Base-by-base conservation (phyloP, 495 filamentous ascomycete genomes). In the Aspergillus affinis region DNA sequence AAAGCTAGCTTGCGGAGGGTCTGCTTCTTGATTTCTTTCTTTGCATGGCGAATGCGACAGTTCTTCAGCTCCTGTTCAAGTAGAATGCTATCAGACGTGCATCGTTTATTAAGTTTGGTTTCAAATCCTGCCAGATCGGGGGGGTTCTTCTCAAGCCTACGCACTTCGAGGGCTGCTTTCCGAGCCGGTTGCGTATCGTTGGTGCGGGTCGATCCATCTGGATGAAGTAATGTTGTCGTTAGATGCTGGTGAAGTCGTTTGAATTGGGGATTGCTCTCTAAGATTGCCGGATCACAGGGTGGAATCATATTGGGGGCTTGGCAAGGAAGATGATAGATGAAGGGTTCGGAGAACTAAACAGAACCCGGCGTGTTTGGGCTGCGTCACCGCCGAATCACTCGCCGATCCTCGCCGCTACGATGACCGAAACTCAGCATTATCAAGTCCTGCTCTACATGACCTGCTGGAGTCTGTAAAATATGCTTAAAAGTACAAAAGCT, bases 221-320 rank as follows among this genome's bases (percentile, higher is more conserved):
- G 70, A 58, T 86, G 85, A 23, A 90, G 75, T 8, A 88, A 67
- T 0, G 72, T 78, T 1, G 74, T 80, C 0, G 86, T 86, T 7
- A 90, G 65, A 18, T 81, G 82, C 18, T 82, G 78, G 67, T 89
- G 86, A 0, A 90, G 76, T 27, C 73, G 76, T 54, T 86, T 83
- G 61, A 90, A 90, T 49, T 85, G 77, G 21, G 86, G 86, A 58
- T 89, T 90, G 27, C 75, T 77, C 52, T 83, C 74, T 2, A 90
- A 73, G 50, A 90, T 78, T 0, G 77, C 67, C 26, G 83, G 79
- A 30, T 90, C 86, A 53, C 88, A 78, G 7, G 85, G 86, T 0
- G 87, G 86, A 3, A 90, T 73, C 88, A 90, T 90, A 36, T 59
- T 79, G 62, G 54, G 51, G 53, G 17, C 15, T 58, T 3, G 10